Base-by-base conservation (phyloP, 2,329 filamentous ascomycete species). In the Colletotrichum eleusines region DNA sequence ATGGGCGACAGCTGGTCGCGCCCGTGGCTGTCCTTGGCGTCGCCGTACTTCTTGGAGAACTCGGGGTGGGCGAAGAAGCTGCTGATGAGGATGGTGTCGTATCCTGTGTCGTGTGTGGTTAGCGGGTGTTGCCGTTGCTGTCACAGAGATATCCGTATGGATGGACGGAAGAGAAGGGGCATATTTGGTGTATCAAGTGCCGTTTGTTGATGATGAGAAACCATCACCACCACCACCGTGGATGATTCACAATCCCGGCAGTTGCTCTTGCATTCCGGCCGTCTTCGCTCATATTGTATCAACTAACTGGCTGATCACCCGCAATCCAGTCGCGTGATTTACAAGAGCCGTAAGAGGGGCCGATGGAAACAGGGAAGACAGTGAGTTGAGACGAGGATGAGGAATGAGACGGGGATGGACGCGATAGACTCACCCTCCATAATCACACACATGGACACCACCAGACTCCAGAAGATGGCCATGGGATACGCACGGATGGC, bases 1-100 rank as follows among this genome's bases (percentile, higher is more conserved):
- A 79, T 73, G 0, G 82, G 80, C 1, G 80, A 77, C 44, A 87
- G 77, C 71, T 84, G 75, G 55, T 75, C 73, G 28, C 73, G 68
- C 16, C 74, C 74, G 33, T 70, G 16, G 4, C 53, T 58, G 42
- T 75, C 76, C 20, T 76, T 59, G 28, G 71, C 74, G 58, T 75
- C 72, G 26, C 76, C 76, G 35, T 76, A 79, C 42, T 74, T 76
- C 38, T 74, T 72, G 7, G 72, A 61, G 64, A 80, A 80, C n/a
- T 75, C 63, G 12, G 77, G 77, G 63, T 77, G 77, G 12, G 74
- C 75, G 58, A 74, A 77, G 66, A 77, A 76, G 65, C 75, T 76
- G 31, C 71, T 64, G 8, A 78, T 74, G 33, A 74, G 71, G 44
- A 72, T 74, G 5, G 71, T 69, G 18, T 74, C 72, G 59, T 74